These are phyloP conservation scores for Mrakia frigida DNA, from an alignment of 768 basidiomycete species.

Conservation along the genomic window DNA sequence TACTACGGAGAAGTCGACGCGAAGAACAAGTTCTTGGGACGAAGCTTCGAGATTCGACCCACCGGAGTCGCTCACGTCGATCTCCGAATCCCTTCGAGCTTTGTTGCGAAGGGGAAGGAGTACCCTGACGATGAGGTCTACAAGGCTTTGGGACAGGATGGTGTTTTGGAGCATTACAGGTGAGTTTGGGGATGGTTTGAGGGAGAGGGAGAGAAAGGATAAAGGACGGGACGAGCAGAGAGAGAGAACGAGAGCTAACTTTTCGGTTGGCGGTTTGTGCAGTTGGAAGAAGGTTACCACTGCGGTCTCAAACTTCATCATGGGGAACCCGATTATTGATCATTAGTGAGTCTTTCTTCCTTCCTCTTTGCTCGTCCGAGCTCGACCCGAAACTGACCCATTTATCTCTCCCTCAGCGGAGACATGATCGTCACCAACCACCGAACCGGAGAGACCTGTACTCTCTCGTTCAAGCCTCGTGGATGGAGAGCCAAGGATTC, in stretches of 20 bases:
- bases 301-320: constrained; percentile 74
- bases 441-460: constrained; percentile 77
- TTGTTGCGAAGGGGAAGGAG: constrained; percentile 49
- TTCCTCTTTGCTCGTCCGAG: background rate
- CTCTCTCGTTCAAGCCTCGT: constrained; percentile 90
- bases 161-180: constrained; percentile 74
- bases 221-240: background rate
- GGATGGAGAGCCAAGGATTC: constrained; percentile 91
- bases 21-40: constrained; percentile 93
- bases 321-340: constrained; percentile 80
- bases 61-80: constrained; percentile 91
- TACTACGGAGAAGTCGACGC: constrained; percentile 95
- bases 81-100: constrained; percentile 64
- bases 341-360: constrained; percentile 53
- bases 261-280: background rate
- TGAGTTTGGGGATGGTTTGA: no score
- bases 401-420: constrained; percentile 46
- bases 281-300: constrained; percentile 92
- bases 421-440: constrained; percentile 91
- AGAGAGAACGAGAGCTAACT: background rate
- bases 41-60: constrained; percentile 91
- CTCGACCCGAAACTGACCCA: background rate
- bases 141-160: constrained; percentile 32
- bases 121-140: constrained; percentile 35
- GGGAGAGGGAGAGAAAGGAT: no score